Base-by-base conservation (phyloP, 1,284 basidiomycete species). In the Sanguinoderma infundibulare region DNA sequence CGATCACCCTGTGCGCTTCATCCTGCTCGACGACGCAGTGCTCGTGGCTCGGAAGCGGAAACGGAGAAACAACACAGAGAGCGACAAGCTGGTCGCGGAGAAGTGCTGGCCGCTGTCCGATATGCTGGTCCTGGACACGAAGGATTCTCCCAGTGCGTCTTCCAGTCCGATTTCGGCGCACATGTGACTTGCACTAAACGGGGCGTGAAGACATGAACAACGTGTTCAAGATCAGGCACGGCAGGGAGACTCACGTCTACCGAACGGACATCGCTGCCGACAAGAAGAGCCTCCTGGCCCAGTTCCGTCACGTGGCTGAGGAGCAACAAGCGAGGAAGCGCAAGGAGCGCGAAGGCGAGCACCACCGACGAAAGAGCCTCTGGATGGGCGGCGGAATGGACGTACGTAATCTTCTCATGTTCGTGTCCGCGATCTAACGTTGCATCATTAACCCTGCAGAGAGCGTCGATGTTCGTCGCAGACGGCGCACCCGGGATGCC, bases 231-330 rank as follows among this genome's bases (percentile, higher is more conserved):
- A 90, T 99, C 69, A 87, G 92, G 67, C 87, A 96, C 57, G 91
- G 92, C 8, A 97, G 97, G 75, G 97, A 98, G 77, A 94, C 91
- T 2, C 91, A 94, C 72, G 95, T 99, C 9, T 98, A 95, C 74
- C 87, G 95, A 36, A 94, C 94, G 1, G 91, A 96, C 62, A 83
- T 84, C 6, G 70, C 87, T 0, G 81, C 89, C 36, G 95, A 98
- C 69, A 99, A 99, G 82, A 95, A 93, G 73, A 82, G 84, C 5
- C 80, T 99, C 0, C 81, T 99, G 17, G 77, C 87, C 0, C 92
- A 96, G 57, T 96, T 98, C 77, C 87, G 95, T 34, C 91, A 94
- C 68, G 92, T 97, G 2, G 94, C 95, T 0, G 96, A 98, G 72
- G 97, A 98, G 71, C 81, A 98, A 0, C 85, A 91, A 14, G 87